Evolutionary conservation across 176 grass and related monocot genomes (phyloP).

Genomic region (Leersia perrieri): DNA sequence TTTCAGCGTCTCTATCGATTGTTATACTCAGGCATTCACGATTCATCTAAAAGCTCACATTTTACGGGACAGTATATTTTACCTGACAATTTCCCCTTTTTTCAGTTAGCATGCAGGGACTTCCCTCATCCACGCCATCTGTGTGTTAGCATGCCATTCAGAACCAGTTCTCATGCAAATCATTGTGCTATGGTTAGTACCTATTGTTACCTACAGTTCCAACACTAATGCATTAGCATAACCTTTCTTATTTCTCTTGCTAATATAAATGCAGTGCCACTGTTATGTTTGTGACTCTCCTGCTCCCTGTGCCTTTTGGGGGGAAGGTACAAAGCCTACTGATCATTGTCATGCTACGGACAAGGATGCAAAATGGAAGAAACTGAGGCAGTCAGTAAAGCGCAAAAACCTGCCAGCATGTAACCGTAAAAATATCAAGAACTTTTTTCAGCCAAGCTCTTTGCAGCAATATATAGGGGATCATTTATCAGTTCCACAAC

Average conservation of each 20-base stretch:
- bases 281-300: constrained; percentile 86
- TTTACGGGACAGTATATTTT: not conserved
- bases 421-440: not conserved
- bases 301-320: constrained; percentile 71
- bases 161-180: constrained; percentile 52
- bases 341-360: constrained; percentile 87
- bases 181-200: constrained; percentile 73
- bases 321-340: constrained; percentile 16
- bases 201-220: not conserved
- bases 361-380: constrained; percentile 59
- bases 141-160: constrained; percentile 68
- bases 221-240: constrained; percentile 10
- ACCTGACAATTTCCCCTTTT: constrained; percentile 28
- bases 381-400: constrained; percentile 49
- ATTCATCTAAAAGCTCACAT: constrained; percentile 9
- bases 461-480: not conserved
- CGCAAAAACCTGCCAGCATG: constrained; percentile 1
- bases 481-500: not conserved
- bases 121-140: constrained; percentile 89
- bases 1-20: not conserved
- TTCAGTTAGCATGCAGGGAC: constrained; percentile 90
- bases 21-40: not conserved
- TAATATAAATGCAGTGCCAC: constrained; percentile 69
- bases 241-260: constrained; percentile 25
- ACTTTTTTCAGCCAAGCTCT: constrained; percentile 1